Conservation (phyloP, 2,329 filamentous ascomycete genomes). For the Fusarium robinianum region DNA sequence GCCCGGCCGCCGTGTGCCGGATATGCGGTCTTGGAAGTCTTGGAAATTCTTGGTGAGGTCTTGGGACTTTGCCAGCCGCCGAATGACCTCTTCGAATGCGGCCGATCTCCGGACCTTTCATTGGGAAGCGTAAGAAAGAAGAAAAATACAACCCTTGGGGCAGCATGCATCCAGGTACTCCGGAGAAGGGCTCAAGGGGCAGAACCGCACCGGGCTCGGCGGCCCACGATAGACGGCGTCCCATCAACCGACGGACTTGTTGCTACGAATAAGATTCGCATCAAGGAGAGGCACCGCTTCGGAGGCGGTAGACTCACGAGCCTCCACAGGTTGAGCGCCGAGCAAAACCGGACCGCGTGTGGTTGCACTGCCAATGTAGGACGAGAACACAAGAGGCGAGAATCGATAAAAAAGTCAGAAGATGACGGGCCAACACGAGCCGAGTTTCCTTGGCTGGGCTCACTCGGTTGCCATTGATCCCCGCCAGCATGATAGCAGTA, state of each 20-base stretch:
- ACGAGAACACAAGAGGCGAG: conserved; percentile 19
- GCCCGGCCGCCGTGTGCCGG: conserved; percentile 33
- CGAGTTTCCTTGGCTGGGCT: conserved; percentile 17
- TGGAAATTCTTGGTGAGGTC: conserved; percentile 24
- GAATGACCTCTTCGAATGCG: conserved; percentile 7
- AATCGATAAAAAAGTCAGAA: conserved; percentile 13
- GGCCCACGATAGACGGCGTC: conserved; percentile 1
- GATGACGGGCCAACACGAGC: conserved; percentile 9
- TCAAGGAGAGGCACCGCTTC: conserved; percentile 1
- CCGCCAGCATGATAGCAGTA: too few species aligned
- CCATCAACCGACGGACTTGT: too few species aligned
- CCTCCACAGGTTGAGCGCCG: conserved; percentile 12
- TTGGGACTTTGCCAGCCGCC: conserved; percentile 13
- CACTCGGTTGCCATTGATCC: too few species aligned
- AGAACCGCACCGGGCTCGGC: conserved; percentile 6
- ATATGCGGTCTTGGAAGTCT: conserved; percentile 32
- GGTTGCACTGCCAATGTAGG: conserved; percentile 30
- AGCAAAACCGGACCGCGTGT: conserved; percentile 20
- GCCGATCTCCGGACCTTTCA: not conserved
- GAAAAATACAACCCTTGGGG: too few species aligned
- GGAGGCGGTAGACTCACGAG: too few species aligned
- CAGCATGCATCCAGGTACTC: too few species aligned
- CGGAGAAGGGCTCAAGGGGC: not conserved
- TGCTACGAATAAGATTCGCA: too few species aligned
- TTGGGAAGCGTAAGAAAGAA: not conserved